A percentile compares a stretch with the other conserved stretches of the same genome.
Conservation (phyloP, 495 filamentous ascomycete genomes). For the Penicillium egyptiacum region DNA sequence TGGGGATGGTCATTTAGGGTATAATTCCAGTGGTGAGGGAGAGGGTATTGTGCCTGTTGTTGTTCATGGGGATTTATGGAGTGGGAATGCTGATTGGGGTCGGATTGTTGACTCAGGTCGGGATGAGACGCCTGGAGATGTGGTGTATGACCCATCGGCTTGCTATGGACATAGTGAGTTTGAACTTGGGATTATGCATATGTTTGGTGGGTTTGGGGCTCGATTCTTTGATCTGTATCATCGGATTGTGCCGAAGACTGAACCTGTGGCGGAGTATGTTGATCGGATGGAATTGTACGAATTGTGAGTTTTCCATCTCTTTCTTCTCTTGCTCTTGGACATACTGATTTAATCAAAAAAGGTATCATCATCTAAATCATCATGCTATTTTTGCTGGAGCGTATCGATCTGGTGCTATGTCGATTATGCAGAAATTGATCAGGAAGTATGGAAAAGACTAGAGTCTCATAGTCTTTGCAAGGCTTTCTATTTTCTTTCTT, state of each 20-base stretch:
- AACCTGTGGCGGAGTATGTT: conserved; percentile 80
- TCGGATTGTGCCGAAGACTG: conserved; percentile 68
- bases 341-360: conserved; percentile 28
- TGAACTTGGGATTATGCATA: conserved; percentile 89
- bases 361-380: conserved; percentile 90
- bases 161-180: conserved; percentile 87
- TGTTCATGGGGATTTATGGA: conserved; percentile 90
- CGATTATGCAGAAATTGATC: conserved; percentile 70
- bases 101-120: conserved; percentile 51
- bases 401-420: conserved; percentile 69
- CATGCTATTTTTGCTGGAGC: conserved; percentile 79
- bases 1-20: conserved; percentile 63
- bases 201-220: conserved; percentile 88
- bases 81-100: conserved; percentile 74
- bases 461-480: neutral
- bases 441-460: conserved; percentile 58
- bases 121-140: conserved; percentile 62
- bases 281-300: conserved; percentile 81
- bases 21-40: conserved; percentile 42
- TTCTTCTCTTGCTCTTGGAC: neutral
- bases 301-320: conserved; percentile 54
- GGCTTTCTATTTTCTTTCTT: neutral
- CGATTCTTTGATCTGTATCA: conserved; percentile 77
- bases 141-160: conserved; percentile 79
- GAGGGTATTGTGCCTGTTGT: conserved; percentile 66